phyloP scores from a whole-genome alignment of 2,329 filamentous ascomycete species.

The Aspergillus proliferans region DNA sequence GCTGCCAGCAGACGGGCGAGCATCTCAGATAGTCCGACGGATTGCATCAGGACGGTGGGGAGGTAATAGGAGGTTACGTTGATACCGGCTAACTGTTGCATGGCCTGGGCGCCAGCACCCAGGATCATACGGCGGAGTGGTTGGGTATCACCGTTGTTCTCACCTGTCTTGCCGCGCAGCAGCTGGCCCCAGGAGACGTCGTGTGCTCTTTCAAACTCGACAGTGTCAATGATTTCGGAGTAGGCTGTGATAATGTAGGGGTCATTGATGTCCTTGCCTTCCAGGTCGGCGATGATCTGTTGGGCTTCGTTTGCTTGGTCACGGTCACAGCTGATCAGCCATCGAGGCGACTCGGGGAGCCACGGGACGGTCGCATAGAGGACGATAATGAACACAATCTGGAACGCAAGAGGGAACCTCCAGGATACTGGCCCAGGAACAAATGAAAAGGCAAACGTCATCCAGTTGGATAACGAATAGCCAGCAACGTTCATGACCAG shows the following conservation, averaged over 20 bases:
- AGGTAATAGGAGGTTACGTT: constrained; percentile 34
- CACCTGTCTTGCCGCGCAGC: constrained; percentile 36
- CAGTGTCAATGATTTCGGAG: constrained; percentile 42
- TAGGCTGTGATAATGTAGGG: constrained; percentile 39
- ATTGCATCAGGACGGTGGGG: constrained; percentile 40
- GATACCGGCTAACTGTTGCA: constrained; percentile 33
- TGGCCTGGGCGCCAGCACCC: constrained; percentile 39
- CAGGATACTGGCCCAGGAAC: constrained; percentile 26
- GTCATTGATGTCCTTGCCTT: constrained; percentile 26
- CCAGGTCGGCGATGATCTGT: constrained; percentile 38
- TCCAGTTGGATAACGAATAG: constrained; percentile 40
- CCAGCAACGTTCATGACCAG: constrained; percentile 25
- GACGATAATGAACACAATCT: constrained; percentile 24
- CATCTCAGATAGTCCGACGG: constrained; percentile 30
- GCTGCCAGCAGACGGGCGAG: constrained; percentile 40
- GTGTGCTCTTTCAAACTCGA: constrained; percentile 46
- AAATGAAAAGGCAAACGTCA: constrained; percentile 40
- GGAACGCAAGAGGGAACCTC: constrained; percentile 27
- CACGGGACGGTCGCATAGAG: constrained; percentile 25
- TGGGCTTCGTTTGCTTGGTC: constrained; percentile 27
- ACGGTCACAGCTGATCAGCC: constrained; percentile 14
- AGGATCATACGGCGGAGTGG: constrained; percentile 41
- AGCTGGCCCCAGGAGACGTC: constrained; percentile 46
- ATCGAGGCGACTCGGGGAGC: constrained; percentile 31
- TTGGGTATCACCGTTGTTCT: constrained; percentile 19